Base-by-base conservation (phyloP, 805 yeast genomes). In the Hanseniaspora lachancei region DNA sequence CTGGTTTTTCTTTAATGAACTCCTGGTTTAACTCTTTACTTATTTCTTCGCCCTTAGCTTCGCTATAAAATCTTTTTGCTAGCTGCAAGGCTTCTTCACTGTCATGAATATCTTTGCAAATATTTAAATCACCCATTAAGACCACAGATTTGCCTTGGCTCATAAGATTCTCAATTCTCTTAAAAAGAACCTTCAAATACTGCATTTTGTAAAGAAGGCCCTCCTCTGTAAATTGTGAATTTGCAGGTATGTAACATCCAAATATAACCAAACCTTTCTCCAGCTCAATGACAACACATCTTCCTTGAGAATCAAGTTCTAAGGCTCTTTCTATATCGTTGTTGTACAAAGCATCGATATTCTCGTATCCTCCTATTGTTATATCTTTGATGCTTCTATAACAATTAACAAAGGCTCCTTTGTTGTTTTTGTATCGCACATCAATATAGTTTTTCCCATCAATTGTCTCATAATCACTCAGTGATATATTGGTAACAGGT, bases 161-260 rank as follows among this genome's bases (percentile, higher is more conserved):
- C n/a, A 72, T 67, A 55, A 91, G 71, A 39, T 74, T 75, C 36
- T 77, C 68, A 18, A 86, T 76, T 47, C 98, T 75, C 54, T 75
- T 68, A 53, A 88, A 77, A 49, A 91, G 65, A 1, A 77, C 68
- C 23, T 72, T 70, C 53, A 87, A 70, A 62, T 86, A 91, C 16
- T 71, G 67, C 40, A 79, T 60, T 51, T 95, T 68, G 60, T 73
- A 82, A 13, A 62, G 63, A 60, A 81, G 85, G 15, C 81, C 95
- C 32, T 79, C 83, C 27, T 78, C 84, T 0, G 88, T 78, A 0
- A 76, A 78, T 67, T 74, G 73, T 0, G 97, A 86, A 65, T 88
- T 87, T 0, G 97, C 97, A 0, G 97, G 97, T 65, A 97, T 91
- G 64, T 91, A 91, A 5, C 83, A 74, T 0, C 82, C 73, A 47